These are phyloP conservation scores for Saccharomyces hybrid DNA, from an alignment of 1,139 yeast genomes.

Conservation along the genomic window DNA sequence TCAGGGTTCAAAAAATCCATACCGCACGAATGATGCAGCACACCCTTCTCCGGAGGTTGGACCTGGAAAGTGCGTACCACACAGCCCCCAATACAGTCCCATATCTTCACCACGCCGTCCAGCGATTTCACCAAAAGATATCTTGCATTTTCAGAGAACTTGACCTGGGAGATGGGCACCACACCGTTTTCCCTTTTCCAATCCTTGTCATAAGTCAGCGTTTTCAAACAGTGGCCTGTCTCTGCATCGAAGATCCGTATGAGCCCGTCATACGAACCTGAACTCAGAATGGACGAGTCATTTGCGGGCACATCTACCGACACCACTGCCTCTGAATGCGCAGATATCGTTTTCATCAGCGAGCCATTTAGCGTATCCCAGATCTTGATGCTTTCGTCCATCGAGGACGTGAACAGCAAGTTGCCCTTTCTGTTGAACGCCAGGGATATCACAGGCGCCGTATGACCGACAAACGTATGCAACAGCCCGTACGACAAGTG, in stretches of 20 bases:
- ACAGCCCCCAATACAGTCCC: conserved; percentile 75
- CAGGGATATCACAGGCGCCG: conserved; percentile 74
- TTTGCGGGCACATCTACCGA: conserved; percentile 58
- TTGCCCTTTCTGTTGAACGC: conserved; percentile 70
- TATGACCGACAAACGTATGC: conserved; percentile 66
- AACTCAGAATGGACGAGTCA: conserved; percentile 76
- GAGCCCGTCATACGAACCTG: conserved; percentile 87
- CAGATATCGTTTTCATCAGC: conserved; percentile 73
- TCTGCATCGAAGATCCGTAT: conserved; percentile 80
- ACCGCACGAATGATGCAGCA: conserved; percentile 36
- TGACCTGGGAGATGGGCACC: conserved; percentile 68
- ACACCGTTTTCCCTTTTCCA: conserved; percentile 53
- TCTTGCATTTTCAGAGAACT: conserved; percentile 75
- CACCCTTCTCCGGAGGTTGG: conserved; percentile 12
- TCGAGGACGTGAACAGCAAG: conserved; percentile 69
- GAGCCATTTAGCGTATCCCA: conserved; percentile 80
- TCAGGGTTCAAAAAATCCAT: conserved; percentile 38
- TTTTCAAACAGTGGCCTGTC: conserved; percentile 86
- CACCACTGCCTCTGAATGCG: conserved; percentile 88
- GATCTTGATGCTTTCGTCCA: conserved; percentile 83
- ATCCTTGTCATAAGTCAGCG: conserved; percentile 65
- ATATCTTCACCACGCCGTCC: conserved; percentile 69
- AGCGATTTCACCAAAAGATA: conserved; percentile 71
- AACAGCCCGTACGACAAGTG: conserved; percentile 46
- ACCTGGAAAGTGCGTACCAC: conserved; percentile 64